phyloP scores from a whole-genome alignment of 257 asterid genomes.

The Jacaranda copaia region DNA sequence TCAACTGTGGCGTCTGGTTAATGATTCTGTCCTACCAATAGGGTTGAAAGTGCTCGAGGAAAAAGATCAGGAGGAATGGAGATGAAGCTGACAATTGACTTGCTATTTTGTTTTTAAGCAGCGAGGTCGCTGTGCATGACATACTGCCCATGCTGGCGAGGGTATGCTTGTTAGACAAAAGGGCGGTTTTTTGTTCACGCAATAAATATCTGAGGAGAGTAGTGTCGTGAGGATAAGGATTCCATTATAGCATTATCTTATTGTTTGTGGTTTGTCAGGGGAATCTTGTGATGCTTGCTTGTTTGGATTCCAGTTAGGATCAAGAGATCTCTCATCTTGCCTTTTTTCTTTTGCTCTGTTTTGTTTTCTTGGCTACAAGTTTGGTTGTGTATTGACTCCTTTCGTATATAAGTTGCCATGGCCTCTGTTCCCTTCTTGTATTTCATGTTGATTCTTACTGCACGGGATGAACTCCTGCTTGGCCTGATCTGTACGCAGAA shows the following conservation, averaged over 20 bases:
- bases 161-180: constrained; percentile 42
- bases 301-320: constrained; percentile 35
- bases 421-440: background rate
- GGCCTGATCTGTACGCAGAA: too few species aligned
- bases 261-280: constrained; percentile 30
- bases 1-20: constrained; percentile 54
- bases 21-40: constrained; percentile 33
- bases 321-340: constrained; percentile 32
- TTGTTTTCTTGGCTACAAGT: constrained; percentile 22
- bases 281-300: constrained; percentile 45
- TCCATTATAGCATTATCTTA: constrained; percentile 39
- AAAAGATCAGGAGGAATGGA: constrained; percentile 33
- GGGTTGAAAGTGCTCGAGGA: background rate
- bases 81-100: constrained; percentile 40
- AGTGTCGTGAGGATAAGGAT: constrained; percentile 36
- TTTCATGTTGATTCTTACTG: too few species aligned
- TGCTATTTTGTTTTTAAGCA: constrained; percentile 44
- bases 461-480: too few species aligned
- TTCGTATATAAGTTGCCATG: constrained; percentile 24
- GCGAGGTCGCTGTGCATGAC: background rate
- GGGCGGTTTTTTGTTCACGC: constrained; percentile 28
- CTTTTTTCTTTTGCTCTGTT: constrained; percentile 28
- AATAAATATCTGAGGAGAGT: constrained; percentile 38
- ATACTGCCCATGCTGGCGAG: constrained; percentile 35
- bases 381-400: constrained; percentile 12